Percentiles rank a stretch among this genome's conserved stretches.
Evolutionary conservation across 108 stramenopile species (phyloP).

Genomic region (Parmales sp.): DNA sequence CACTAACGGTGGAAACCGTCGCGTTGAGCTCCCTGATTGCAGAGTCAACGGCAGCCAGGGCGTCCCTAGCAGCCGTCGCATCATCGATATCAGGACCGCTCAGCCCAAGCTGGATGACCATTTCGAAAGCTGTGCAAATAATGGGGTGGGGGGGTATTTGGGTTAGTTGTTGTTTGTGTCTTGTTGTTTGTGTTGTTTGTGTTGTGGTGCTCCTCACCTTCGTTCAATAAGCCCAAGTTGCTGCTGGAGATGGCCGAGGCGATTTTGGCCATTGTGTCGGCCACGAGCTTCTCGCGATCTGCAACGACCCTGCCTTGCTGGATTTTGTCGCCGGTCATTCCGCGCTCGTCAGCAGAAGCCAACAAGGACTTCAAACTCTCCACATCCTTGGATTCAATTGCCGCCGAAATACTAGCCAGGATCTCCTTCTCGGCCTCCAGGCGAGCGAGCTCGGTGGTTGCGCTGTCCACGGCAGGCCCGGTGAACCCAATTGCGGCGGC

Average conservation of each 20-base stretch:
- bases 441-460: no score
- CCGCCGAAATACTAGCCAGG: not conserved
- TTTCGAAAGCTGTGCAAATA: conserved; percentile 4
- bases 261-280: not conserved
- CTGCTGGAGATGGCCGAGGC: not conserved
- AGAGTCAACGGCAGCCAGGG: not conserved
- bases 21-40: not conserved
- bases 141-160: no score
- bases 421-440: not conserved
- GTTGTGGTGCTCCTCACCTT: no score
- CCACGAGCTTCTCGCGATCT: not conserved
- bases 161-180: no score
- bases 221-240: conserved; percentile 3
- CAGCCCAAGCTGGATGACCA: not conserved
- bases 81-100: conserved; percentile 3
- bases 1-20: not conserved
- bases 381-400: not conserved
- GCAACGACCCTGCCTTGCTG: conserved; percentile 14
- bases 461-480: no score
- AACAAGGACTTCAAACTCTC: not conserved
- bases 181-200: no score
- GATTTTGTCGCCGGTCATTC: not conserved
- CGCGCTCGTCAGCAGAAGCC: not conserved
- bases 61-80: conserved; percentile 10
- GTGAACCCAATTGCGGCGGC: no score